Base-by-base conservation (phyloP, 2,329 filamentous ascomycete species). In the Mycocentrospora acerina region DNA sequence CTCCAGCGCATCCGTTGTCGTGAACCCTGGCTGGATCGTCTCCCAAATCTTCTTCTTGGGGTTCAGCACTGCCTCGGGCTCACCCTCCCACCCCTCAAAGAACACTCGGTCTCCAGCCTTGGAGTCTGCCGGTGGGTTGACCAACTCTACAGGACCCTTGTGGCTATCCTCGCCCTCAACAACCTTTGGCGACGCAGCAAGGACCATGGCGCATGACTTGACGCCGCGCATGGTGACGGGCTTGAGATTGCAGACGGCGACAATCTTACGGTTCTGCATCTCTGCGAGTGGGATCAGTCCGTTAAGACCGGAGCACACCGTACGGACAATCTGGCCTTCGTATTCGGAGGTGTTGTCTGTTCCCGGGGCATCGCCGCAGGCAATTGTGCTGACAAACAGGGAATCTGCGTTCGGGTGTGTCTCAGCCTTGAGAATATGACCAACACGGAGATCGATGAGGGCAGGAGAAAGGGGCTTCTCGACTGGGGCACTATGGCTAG, bases 11-110 rank as follows among this genome's bases (percentile, higher is more conserved):
- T 85, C 85, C 1, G 86, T 95, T 7, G 91, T 98, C 19, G 88
- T 95, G 73, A 97, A 97, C 0, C 91, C 93, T 1, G 90, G 90
- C 77, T 97, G 91, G 72, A 95, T 88, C 8, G 80, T 88, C 78
- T 98, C 93, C 90, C 91, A 97, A 46, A 97, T 76, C 83, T 97
- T 97, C 83, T 97, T 98, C 85, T 98, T 98, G 42, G 93, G 93
- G 78, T 97, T 98, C 41, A 98, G 79, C 35, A 91, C 82, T 47
- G 85, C 85, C 78, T 98, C 93, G 0, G 93, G 90, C 76, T 95
- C 87, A 43, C 89, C 90, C 68, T 88, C 79, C 84, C 88, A 98
- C 32, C 93, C 93, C 66, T 97, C 88, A 65, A 98, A 98, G 77
- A 78, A 90, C 35, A 97, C 87, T 11, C 88, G 78, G 65, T 95